Conservation (phyloP, 805 yeast species). For the Kuraishia ogatae region DNA sequence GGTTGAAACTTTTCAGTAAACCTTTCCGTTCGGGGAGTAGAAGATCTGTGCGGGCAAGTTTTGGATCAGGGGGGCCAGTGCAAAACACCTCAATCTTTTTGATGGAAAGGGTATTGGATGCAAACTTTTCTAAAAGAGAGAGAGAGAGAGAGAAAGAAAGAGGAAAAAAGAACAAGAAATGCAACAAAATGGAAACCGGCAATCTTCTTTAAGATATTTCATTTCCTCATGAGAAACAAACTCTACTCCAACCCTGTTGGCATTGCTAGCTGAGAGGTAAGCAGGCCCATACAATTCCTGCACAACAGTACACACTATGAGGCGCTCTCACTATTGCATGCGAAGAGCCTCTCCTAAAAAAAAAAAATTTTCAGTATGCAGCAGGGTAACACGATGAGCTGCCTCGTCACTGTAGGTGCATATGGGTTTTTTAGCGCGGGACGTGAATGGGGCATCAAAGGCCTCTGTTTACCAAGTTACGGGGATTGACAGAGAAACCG, state of each 20-base stretch:
- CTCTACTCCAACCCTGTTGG: not conserved
- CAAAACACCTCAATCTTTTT: not conserved
- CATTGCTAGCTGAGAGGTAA: too few relatives aligned
- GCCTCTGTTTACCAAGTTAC: too few relatives aligned
- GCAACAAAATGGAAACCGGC: not conserved
- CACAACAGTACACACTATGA: not conserved
- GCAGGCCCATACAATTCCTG: not conserved
- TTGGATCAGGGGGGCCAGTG: not conserved
- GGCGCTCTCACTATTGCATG: not conserved
- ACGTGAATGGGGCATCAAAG: not conserved
- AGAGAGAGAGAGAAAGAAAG: conserved; percentile 6
- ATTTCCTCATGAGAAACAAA: not conserved
- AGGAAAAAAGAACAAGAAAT: not conserved
- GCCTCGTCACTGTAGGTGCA: not conserved
- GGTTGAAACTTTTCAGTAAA: not conserved
- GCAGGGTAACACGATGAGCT: not conserved
- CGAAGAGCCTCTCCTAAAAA: not conserved
- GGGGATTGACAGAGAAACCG: too few relatives aligned
- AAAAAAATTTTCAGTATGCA: not conserved
- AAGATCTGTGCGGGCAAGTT: not conserved
- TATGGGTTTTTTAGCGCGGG: not conserved
- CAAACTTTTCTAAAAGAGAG: conserved; percentile 2
- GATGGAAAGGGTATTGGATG: not conserved
- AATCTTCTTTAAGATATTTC: not conserved
- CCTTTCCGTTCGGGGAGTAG: not conserved